Percentiles rank a stretch among this genome's conserved stretches.
Evolutionary conservation across 2,329 filamentous ascomycete genomes (phyloP).

Genomic region (Penicillium decumbens): DNA sequence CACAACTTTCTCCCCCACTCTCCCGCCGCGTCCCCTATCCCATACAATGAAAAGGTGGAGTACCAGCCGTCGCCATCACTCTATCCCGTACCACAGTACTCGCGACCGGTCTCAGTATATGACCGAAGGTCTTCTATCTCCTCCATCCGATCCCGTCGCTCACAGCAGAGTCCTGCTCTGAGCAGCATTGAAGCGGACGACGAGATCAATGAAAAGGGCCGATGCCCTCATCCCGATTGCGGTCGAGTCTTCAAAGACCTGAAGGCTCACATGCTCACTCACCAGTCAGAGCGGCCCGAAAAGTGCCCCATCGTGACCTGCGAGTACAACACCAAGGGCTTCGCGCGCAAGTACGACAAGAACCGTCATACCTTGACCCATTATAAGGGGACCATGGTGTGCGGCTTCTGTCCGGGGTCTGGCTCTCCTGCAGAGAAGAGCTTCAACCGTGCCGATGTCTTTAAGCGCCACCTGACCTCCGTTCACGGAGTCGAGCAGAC

Average conservation of each 20-base stretch:
- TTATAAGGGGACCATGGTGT: constrained; percentile 97
- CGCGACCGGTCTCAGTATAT: constrained; percentile 46
- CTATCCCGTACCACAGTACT: constrained; percentile 31
- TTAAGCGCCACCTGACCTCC: constrained; percentile 87
- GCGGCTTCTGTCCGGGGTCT: constrained; percentile 85
- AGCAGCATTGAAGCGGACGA: constrained; percentile 60
- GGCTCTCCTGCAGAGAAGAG: constrained; percentile 88
- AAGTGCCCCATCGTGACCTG: constrained; percentile 91
- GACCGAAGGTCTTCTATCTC: constrained; percentile 64
- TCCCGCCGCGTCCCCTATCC: constrained; percentile 35
- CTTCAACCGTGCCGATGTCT: constrained; percentile 92
- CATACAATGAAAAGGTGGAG: constrained; percentile 29
- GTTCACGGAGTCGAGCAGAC: constrained; percentile 92
- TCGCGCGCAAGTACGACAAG: constrained; percentile 94
- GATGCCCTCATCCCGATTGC: constrained; percentile 79
- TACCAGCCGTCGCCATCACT: constrained; percentile 25
- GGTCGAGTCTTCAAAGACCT: constrained; percentile 84
- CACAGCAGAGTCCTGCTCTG: constrained; percentile 55
- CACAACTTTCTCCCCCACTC: constrained; percentile 33
- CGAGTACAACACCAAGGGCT: constrained; percentile 88
- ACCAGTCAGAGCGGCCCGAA: constrained; percentile 83
- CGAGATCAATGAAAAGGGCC: constrained; percentile 59
- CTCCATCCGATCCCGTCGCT: constrained; percentile 64
- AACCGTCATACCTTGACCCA: constrained; percentile 91
- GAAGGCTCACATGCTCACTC: constrained; percentile 91